Evolutionary conservation across 1,284 basidiomycete species (phyloP), one percentile per base, ranked within the genome.

Genomic region (Ustilago tritici): DNA sequence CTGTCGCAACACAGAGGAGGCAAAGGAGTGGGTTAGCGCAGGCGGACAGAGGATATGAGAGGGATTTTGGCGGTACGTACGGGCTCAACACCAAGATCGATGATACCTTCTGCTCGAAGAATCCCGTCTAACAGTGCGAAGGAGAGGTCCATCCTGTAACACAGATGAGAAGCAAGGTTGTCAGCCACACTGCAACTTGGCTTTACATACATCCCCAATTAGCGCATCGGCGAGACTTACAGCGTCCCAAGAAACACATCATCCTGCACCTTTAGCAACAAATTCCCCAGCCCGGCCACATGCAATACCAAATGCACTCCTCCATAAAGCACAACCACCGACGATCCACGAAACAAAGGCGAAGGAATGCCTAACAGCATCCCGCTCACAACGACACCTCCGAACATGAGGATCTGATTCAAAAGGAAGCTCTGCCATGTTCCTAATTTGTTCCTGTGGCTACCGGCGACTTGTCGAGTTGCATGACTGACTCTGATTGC

Each of bases 401-500:
- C 79, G 62, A 84, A 82, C 58, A 84, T 75, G 38, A 82, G 62
- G 31, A 81, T 73, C 61, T 76, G 73, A 46, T 81, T 73, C 15
- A 84, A 65, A 12, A 82, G 38, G 10, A 81, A 61, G 14, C 79
- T 70, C 60, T 82, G 81, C 61, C 76, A 78, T 10, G 81, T 40
- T 35, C 63, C 54, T 14, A 80, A 57, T 8, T 56, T 61, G 35
- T 56, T 69, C 38, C 50, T 61, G 52, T 55, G 47, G 14, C 76
- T 72, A 3, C 80, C 80, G 19, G 68, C 65, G 9, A 82, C 65
- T 56, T 75, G 68, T 14, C 80, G 78, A 5, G 78, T 80, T 9
- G 63, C 78, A 72, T 80, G 78, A 49, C 80, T 82, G 40, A 82
- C 71, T n/a, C 80, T 61, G 2, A 75, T 38, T 17, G 80, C 78